phyloP scores from a whole-genome alignment of 768 basidiomycete species.

The Leccinellum luteum region DNA sequence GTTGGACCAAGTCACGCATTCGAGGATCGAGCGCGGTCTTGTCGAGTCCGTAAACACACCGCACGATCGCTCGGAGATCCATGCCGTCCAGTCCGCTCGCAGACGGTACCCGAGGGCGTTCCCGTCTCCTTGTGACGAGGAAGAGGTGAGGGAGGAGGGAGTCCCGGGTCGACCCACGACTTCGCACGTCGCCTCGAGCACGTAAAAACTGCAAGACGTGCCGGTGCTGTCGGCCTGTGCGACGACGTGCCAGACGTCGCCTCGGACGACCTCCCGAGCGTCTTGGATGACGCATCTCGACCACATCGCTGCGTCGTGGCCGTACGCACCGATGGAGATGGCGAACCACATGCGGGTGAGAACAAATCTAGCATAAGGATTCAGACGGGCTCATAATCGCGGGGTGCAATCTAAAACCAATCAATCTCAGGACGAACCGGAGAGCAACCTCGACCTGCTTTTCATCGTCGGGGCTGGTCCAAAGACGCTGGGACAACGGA shows the following conservation, averaged over 20 bases:
- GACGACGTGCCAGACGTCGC: slow-evolving; percentile 61
- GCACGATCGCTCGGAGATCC: slow-evolving; percentile 38
- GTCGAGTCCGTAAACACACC: not conserved
- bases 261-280: slow-evolving; percentile 49
- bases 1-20: slow-evolving; percentile 61
- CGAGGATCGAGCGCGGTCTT: slow-evolving; percentile 10
- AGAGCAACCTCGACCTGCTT: slow-evolving; percentile 55
- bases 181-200: slow-evolving; percentile 73
- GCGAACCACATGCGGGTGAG: slow-evolving; percentile 63
- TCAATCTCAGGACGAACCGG: slow-evolving; percentile 40
- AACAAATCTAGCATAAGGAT: slow-evolving; percentile 47
- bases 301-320: slow-evolving; percentile 34
- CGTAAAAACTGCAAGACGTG: slow-evolving; percentile 42
- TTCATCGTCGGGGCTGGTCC: slow-evolving; percentile 55
- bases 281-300: slow-evolving; percentile 40
- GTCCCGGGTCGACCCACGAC: slow-evolving; percentile 48
- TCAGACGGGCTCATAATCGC: not conserved
- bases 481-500: slow-evolving; percentile 46
- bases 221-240: slow-evolving; percentile 20
- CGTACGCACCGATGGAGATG: slow-evolving; percentile 48
- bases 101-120: slow-evolving; percentile 18
- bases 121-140: slow-evolving; percentile 2
- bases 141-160: slow-evolving; percentile 15
- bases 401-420: not conserved
- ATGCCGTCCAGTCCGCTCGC: slow-evolving; percentile 67